phyloP scores from a whole-genome alignment of 2,329 filamentous ascomycete genomes.

The Sporothrix pallida region DNA sequence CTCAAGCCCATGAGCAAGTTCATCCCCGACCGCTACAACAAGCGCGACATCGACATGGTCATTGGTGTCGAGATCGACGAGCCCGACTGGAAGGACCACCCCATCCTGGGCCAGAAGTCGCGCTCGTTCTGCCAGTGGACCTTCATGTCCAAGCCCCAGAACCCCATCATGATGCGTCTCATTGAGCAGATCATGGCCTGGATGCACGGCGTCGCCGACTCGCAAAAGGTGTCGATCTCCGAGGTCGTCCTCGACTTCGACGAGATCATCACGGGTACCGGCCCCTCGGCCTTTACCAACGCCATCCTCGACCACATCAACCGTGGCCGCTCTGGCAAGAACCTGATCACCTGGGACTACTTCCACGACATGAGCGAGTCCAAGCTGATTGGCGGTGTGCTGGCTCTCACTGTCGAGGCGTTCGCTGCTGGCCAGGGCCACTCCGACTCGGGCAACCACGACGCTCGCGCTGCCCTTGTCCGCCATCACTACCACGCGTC shows the following conservation, averaged over 20 bases:
- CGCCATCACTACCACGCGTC: constrained; percentile 79
- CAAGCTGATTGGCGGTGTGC: constrained; percentile 65
- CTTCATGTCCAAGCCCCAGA: constrained; percentile 70
- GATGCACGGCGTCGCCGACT: constrained; percentile 63
- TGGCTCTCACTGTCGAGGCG: constrained; percentile 73
- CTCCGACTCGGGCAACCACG: constrained; percentile 73
- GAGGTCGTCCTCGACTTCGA: constrained; percentile 72
- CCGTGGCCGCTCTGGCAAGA: constrained; percentile 46
- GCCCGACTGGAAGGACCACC: constrained; percentile 66
- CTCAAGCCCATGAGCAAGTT: constrained; percentile 54
- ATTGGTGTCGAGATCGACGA: constrained; percentile 75
- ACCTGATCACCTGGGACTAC: constrained; percentile 63
- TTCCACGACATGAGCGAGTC: constrained; percentile 72
- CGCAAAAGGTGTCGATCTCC: constrained; percentile 64
- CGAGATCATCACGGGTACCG: constrained; percentile 74
- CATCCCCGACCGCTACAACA: constrained; percentile 67
- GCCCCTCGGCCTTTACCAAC: constrained; percentile 71
- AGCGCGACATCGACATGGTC: constrained; percentile 71
- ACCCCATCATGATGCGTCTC: constrained; percentile 70
- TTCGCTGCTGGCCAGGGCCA: constrained; percentile 76
- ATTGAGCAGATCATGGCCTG: constrained; percentile 72
- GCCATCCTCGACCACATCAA: constrained; percentile 71
- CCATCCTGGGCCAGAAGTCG: constrained; percentile 70
- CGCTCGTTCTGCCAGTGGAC: constrained; percentile 78
- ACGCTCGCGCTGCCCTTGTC: constrained; percentile 68